Evolutionary conservation across 768 basidiomycete species (phyloP).

Genomic region (Hericium alpestre): DNA sequence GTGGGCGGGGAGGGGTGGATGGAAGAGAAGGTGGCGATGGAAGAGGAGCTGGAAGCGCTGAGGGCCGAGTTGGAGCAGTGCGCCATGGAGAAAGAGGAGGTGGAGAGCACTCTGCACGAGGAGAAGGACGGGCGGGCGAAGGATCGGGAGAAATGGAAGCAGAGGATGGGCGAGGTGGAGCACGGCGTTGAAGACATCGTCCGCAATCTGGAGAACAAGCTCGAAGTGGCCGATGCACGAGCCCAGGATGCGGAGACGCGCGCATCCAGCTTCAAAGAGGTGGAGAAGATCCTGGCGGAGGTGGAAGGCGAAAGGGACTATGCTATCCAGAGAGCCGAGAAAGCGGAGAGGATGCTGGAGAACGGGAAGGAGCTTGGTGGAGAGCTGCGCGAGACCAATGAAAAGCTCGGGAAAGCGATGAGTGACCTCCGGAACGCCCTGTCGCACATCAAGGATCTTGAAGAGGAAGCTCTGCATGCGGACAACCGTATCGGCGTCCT

Average conservation of each 20-base stretch:
- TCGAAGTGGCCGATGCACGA: conserved; percentile 40
- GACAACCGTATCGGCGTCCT: conserved; percentile 43
- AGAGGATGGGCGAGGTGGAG: conserved; percentile 63
- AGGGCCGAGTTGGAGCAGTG: conserved; percentile 28
- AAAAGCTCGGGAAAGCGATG: conserved; percentile 42
- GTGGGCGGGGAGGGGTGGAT: conserved; percentile 54
- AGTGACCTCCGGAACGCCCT: conserved; percentile 52
- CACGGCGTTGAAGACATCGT: conserved; percentile 59
- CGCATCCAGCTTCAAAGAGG: conserved; percentile 31
- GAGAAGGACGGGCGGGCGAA: conserved; percentile 49
- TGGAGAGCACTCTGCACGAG: conserved; percentile 33
- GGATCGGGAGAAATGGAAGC: conserved; percentile 64
- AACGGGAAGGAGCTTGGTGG: conserved; percentile 59
- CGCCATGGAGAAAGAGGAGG: conserved; percentile 27
- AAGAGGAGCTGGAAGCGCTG: conserved; percentile 23
- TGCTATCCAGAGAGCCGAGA: conserved; percentile 48
- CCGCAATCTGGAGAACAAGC: conserved; percentile 48
- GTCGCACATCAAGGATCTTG: conserved; percentile 46
- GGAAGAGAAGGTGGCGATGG: conserved; percentile 55
- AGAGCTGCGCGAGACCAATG: conserved; percentile 56
- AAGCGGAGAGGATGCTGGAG: conserved; percentile 55
- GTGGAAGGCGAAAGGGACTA: conserved; percentile 42
- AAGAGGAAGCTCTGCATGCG: conserved; percentile 46
- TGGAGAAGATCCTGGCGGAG: conserved; percentile 34
- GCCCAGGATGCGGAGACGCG: conserved; percentile 30